Evolutionary conservation across 768 basidiomycete genomes (phyloP).

Genomic region (Tremella yokohamensis): DNA sequence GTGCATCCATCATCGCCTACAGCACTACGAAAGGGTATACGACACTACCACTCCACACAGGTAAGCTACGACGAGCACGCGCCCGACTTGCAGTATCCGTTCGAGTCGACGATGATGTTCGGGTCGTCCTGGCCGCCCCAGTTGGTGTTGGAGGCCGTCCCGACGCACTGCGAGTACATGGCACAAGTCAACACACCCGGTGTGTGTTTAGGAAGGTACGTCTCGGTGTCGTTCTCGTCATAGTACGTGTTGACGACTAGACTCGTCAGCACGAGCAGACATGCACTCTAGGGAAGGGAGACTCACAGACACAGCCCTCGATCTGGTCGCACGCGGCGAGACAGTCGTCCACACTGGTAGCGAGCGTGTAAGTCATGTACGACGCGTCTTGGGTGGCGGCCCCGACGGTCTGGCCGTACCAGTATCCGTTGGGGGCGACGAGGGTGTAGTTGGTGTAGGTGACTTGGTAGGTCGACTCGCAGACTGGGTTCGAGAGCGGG

Average conservation of each 20-base stretch:
- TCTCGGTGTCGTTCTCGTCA: constrained; percentile 22
- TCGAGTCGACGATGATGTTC: constrained; percentile 32
- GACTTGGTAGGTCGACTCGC: constrained; percentile 3
- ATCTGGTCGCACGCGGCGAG: constrained; percentile 31
- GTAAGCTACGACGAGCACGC: constrained; percentile 12
- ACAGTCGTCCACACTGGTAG: constrained; percentile 31
- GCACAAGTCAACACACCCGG: constrained; percentile 30
- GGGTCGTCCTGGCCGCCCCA: constrained; percentile 36
- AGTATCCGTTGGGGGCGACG: constrained; percentile 33
- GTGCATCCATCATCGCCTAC: no score
- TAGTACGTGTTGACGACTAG: constrained; percentile 26
- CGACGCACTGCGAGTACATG: constrained; percentile 32
- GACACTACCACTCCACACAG: no score
- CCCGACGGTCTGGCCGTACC: constrained; percentile 31
- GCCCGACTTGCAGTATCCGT: constrained; percentile 36
- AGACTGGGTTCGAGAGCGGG: background rate
- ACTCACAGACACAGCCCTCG: constrained; percentile 17
- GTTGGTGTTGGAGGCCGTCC: constrained; percentile 29
- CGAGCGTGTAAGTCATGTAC: constrained; percentile 43
- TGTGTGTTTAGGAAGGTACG: constrained; percentile 34
- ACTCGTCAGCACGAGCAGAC: no score
- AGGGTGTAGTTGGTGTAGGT: constrained; percentile 26
- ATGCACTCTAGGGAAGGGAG: no score
- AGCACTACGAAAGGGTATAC: no score
- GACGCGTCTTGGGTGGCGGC: constrained; percentile 31